phyloP scores from a whole-genome alignment of 2,329 filamentous ascomycete genomes.

The Talaromyces marneffei region DNA sequence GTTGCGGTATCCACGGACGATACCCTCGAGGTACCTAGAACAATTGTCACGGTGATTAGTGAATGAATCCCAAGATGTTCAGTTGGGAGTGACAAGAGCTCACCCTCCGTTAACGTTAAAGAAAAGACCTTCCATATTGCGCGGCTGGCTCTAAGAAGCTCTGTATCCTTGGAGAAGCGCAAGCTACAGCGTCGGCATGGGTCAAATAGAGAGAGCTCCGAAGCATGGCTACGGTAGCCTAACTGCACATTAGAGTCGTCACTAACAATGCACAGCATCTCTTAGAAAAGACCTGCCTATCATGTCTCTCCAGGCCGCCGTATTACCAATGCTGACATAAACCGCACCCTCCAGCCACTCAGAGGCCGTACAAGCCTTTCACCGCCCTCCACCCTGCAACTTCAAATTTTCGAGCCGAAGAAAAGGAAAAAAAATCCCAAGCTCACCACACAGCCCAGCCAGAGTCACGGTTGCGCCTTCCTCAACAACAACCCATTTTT shows the following conservation, averaged over 20 bases:
- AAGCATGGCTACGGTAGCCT: background rate
- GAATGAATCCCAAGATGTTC: no score
- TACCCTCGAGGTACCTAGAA: slow-evolving; percentile 85
- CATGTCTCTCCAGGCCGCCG: background rate
- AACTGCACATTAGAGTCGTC: background rate
- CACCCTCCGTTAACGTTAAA: slow-evolving; percentile 95
- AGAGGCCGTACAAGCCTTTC: slow-evolving; percentile 26
- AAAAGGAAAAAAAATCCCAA: slow-evolving; percentile 21
- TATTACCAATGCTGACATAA: slow-evolving; percentile 25
- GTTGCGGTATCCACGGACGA: slow-evolving; percentile 95
- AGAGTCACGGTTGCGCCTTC: slow-evolving; percentile 20
- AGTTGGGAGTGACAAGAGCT: slow-evolving; percentile 21
- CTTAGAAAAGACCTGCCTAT: background rate
- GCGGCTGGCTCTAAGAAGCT: background rate
- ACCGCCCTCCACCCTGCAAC: slow-evolving; percentile 16
- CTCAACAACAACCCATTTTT: slow-evolving; percentile 14
- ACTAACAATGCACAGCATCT: background rate
- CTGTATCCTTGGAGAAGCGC: background rate
- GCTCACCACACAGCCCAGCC: slow-evolving; percentile 25
- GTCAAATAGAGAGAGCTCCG: slow-evolving; percentile 10
- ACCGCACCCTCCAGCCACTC: slow-evolving; percentile 16
- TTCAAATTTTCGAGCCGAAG: slow-evolving; percentile 15
- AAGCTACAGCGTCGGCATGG: background rate
- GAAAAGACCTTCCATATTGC: slow-evolving; percentile 78
- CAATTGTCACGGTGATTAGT: background rate